Conservation (phyloP, 73 alveolate genomes). For the Loxodes magnus region DNA sequence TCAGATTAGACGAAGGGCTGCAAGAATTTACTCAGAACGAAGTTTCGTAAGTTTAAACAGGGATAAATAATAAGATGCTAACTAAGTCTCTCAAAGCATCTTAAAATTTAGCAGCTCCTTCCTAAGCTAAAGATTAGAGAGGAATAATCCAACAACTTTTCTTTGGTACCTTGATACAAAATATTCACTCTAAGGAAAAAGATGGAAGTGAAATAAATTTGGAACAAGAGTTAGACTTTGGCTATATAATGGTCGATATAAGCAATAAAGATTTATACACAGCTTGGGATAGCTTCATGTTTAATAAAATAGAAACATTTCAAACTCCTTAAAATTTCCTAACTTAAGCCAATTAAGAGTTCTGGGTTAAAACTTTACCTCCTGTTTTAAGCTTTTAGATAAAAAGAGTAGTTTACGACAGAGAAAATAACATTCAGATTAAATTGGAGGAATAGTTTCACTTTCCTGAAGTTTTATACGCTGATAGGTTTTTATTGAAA, state of each 20-base stretch:
- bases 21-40: background rate
- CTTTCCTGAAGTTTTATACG: conserved; percentile 52
- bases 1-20: conserved; percentile 60
- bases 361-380: conserved; percentile 44
- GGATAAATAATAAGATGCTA: background rate
- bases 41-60: background rate
- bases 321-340: conserved; percentile 19
- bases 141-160: conserved; percentile 13
- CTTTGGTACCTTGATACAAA: conserved; percentile 18
- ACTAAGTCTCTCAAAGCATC: background rate
- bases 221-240: conserved; percentile 26
- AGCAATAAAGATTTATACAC: conserved; percentile 38
- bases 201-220: conserved; percentile 3
- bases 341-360: conserved; percentile 34
- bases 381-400: conserved; percentile 39
- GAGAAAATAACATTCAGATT: conserved; percentile 19
- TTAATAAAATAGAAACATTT: conserved; percentile 26
- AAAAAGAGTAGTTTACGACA: conserved; percentile 36
- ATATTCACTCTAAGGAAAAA: conserved; percentile 4
- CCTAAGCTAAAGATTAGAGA: background rate
- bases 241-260: conserved; percentile 37
- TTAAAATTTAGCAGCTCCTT: background rate
- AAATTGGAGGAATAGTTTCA: conserved; percentile 44
- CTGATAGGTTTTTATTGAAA: conserved; percentile 51
- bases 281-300: conserved; percentile 45